Evolutionary conservation across 768 basidiomycete genomes (phyloP), one percentile per base, ranked within the genome.

Genomic region (Neoboletus brunneissimus): DNA sequence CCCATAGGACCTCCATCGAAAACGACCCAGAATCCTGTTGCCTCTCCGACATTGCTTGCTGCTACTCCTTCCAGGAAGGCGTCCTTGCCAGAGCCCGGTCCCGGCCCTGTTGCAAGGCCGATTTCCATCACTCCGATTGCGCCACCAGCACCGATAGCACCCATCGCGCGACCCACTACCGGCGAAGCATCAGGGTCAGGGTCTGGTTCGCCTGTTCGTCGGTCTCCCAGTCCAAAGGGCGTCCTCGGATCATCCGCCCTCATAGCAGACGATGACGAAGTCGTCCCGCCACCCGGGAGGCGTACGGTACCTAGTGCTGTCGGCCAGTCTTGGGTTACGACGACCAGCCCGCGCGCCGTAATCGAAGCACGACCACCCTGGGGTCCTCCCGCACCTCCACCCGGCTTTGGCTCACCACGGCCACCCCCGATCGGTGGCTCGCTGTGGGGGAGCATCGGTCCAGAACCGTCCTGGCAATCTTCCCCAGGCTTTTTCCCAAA

Each of bases 201-300:
- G 2, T 85, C 85, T 12, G 84, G 83, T 4, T 89, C 87, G 1
- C 79, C 81, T 12, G 72, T 71, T 18, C 74, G 77, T 44, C 76
- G 79, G 11, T 79, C 81, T 35, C 78, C 80, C 5, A 81, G 79
- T 57, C 81, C 81, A 10, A 91, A 90, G 66, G 84, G 84, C 40
- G 73, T 85, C 35, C 76, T 91, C 8, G 90, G 90, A 13, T 91
- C 89, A 15, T 87, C 87, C 5, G 89, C 90, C 20, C 78, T 91
- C 20, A 82, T 85, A 3, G 82, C 88, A 15, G 89, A 90, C 57
- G 89, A 89, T 57, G 90, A 92, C 67, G 89, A 91, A 66, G 86
- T 91, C 12, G 81, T 91, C 16, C 72, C 78, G 40, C 72, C 79
- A 18, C 77, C 78, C 8, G 74, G 81, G 37, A 70, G 82, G 47